Evolutionary conservation across 257 asterid species (phyloP), one percentile per base, ranked within the genome.

Genomic region (Nicotiana paniculata): DNA sequence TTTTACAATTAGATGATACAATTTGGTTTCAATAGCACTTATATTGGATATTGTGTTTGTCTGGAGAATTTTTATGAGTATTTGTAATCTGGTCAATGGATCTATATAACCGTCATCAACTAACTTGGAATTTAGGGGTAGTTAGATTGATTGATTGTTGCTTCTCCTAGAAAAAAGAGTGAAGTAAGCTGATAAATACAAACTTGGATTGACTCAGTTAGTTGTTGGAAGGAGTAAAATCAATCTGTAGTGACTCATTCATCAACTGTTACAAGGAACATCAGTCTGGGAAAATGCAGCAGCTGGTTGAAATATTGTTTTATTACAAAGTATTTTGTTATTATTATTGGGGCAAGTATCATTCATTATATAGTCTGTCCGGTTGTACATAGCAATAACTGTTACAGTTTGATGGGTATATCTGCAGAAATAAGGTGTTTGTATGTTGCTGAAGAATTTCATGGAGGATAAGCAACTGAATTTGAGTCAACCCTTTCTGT

Each of bases 381-480:
- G 51, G 63, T 51, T 26, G 51, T 12, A 10, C 4, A 5, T 61
- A 53, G 58, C 18, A 46, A 18, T 21, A 21, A 32, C 37, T 65
- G 13, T 75, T 5, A 53, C 77, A 65, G 79, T 63, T 59, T 82
- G 76, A 58, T 55, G 67, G 26, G 55, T 77, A 28, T 79, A 37
- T 79, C 28, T 68, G 63, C 77, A 75, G 85, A 86, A 84, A 81
- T 81, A 84, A 79, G 72, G 39, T 61, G 80, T 81, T 84, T 51
- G 54, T 62, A 83, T 86, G 88, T 76, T 82, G 53, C 81, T 82
- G 72, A 86, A 85, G 86, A 81, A 87, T 79, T 81, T 82, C 84
- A 89, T 88, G 92, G 89, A 87, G 77, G 97, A 88, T 62, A 92
- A 89, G 85, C 85, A 88, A 81, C 81, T 92, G 81, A 89, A 92